phyloP scores from a whole-genome alignment of 139 green algal species.

The Axilococcus clingmanii region DNA sequence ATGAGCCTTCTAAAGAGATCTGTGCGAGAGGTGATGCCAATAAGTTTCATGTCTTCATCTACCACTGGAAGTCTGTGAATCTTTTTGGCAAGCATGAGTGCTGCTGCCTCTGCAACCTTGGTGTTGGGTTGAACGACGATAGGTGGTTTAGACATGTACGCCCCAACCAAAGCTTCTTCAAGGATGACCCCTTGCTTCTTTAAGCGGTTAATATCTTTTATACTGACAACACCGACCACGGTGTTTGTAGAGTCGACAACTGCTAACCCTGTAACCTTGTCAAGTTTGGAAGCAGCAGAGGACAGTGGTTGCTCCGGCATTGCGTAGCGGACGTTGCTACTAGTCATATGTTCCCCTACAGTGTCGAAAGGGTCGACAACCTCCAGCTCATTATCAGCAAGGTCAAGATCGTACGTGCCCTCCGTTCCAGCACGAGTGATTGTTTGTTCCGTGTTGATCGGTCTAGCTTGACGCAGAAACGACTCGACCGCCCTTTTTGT shows the following conservation, averaged over 20 bases:
- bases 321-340: slow-evolving; percentile 8
- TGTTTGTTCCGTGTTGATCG: too few relatives aligned
- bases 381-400: slow-evolving; percentile 8
- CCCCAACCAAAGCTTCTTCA: slow-evolving; percentile 26
- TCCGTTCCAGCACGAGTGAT: background rate
- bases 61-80: slow-evolving; percentile 62
- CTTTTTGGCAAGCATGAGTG: slow-evolving; percentile 54
- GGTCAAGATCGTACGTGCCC: slow-evolving; percentile 8
- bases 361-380: slow-evolving; percentile 10
- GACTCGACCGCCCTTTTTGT: too few relatives aligned
- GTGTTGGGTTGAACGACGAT: slow-evolving; percentile 32
- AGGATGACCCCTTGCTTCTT: slow-evolving; percentile 29
- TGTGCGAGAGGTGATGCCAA: slow-evolving; percentile 41
- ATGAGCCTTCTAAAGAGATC: slow-evolving; percentile 59
- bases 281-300: slow-evolving; percentile 20
- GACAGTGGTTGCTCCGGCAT: slow-evolving; percentile 22
- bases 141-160: slow-evolving; percentile 52
- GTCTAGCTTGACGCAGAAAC: too few relatives aligned
- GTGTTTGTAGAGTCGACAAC: slow-evolving; percentile 41
- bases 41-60: slow-evolving; percentile 27
- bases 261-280: slow-evolving; percentile 48
- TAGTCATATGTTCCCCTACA: slow-evolving; percentile 24
- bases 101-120: slow-evolving; percentile 37
- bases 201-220: slow-evolving; percentile 57
- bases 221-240: slow-evolving; percentile 55